Conservation (phyloP, 1,284 basidiomycete genomes). For the Schizophyllum commune region DNA sequence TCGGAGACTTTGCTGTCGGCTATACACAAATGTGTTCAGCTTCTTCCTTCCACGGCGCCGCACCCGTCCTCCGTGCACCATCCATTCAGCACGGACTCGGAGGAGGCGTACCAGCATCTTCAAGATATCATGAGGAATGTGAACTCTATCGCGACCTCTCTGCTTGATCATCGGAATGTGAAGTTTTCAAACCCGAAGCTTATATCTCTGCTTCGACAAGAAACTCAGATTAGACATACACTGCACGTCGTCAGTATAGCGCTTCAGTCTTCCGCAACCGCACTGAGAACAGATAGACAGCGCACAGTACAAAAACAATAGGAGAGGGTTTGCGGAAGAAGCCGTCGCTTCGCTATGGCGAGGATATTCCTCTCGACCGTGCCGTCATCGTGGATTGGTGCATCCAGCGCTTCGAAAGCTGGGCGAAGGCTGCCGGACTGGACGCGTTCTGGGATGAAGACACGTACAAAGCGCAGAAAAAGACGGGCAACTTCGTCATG, state of each 20-base stretch:
- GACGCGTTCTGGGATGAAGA: constrained; percentile 55
- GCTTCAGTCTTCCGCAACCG: constrained; percentile 6
- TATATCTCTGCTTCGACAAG: constrained; percentile 57
- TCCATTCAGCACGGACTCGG: background rate
- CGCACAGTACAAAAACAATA: constrained; percentile 40
- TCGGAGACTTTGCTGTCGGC: background rate
- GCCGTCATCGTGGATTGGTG: constrained; percentile 43
- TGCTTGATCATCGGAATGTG: background rate
- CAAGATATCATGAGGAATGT: background rate
- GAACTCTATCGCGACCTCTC: background rate
- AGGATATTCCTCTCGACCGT: constrained; percentile 50
- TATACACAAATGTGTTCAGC: background rate
- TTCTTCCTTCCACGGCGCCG: background rate
- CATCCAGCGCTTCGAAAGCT: constrained; percentile 46
- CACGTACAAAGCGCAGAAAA: background rate
- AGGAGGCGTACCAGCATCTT: background rate
- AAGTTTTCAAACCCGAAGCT: constrained; percentile 46
- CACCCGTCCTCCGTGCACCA: background rate
- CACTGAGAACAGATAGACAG: constrained; percentile 31
- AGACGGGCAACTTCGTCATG: constrained; percentile 18
- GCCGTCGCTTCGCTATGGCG: constrained; percentile 38
- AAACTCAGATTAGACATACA: constrained; percentile 42
- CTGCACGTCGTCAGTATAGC: constrained; percentile 37
- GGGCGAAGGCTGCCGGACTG: constrained; percentile 60
- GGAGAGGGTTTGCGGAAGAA: constrained; percentile 36